Conservation (phyloP, 1,139 yeast genomes). For the Kurtzmaniella quercitrusa region DNA sequence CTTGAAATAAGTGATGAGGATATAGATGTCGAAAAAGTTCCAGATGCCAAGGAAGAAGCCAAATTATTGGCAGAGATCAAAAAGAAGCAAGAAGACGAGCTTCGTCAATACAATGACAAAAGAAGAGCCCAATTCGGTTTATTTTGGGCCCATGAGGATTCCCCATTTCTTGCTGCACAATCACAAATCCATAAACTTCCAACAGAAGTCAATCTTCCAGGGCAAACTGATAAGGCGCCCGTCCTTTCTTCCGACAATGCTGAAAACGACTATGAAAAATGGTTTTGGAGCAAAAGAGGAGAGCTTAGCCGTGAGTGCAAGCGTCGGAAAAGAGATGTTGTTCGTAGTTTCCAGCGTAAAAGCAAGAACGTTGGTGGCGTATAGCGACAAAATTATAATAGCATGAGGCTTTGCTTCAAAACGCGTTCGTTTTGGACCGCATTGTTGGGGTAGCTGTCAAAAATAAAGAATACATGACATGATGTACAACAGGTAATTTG, state of each 20-base stretch:
- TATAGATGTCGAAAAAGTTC: slow-evolving; percentile 22
- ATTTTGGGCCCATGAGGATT: slow-evolving; percentile 78
- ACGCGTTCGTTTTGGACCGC: too few relatives aligned
- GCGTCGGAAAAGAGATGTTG: slow-evolving; percentile 68
- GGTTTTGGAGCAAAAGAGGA: slow-evolving; percentile 84
- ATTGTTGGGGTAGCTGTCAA: neutral
- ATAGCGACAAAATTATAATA: neutral
- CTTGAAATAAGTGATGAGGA: slow-evolving; percentile 24
- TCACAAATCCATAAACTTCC: slow-evolving; percentile 66
- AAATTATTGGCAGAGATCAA: slow-evolving; percentile 31
- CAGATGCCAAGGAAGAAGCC: slow-evolving; percentile 12
- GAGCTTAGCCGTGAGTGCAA: slow-evolving; percentile 75
- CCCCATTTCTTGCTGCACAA: slow-evolving; percentile 84
- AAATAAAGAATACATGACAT: neutral
- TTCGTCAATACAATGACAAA: slow-evolving; percentile 8
- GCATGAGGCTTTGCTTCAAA: too few relatives aligned
- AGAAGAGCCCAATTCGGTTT: slow-evolving; percentile 41
- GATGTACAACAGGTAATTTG: neutral
- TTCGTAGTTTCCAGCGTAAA: slow-evolving; percentile 54
- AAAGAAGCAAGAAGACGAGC: slow-evolving; percentile 24
- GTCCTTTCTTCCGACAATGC: too few relatives aligned
- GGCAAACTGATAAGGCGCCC: slow-evolving; percentile 27
- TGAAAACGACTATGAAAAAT: slow-evolving; percentile 52
- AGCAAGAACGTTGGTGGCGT: neutral
- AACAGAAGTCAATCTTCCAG: slow-evolving; percentile 30